Conservation (phyloP, 257 asterid genomes). For the Misopates orontium region DNA sequence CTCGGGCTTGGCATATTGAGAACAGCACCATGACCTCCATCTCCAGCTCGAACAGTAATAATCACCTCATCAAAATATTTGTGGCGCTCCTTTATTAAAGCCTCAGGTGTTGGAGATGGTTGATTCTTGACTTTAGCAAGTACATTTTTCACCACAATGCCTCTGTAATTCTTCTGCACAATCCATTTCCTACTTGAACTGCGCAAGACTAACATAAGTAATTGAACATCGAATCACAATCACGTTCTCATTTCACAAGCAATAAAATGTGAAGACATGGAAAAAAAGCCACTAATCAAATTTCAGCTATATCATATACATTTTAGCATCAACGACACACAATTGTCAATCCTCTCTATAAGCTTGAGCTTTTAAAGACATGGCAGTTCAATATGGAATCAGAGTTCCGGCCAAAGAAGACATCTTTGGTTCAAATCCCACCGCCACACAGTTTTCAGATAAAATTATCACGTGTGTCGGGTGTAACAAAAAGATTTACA, state of each 20-base stretch:
- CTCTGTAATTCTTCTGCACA: slow-evolving; percentile 21
- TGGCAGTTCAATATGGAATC: too few species aligned
- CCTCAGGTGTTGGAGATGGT: slow-evolving; percentile 53
- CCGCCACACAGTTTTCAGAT: too few species aligned
- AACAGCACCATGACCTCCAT: slow-evolving; percentile 89
- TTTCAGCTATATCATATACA: not conserved
- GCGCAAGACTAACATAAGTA: slow-evolving; percentile 14
- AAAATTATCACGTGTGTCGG: too few species aligned
- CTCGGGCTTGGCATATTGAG: slow-evolving; percentile 60
- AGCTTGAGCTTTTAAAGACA: too few species aligned
- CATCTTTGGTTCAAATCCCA: too few species aligned
- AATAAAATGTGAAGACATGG: not conserved
- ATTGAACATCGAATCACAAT: slow-evolving; percentile 2
- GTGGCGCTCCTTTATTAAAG: slow-evolving; percentile 66
- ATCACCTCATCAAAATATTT: slow-evolving; percentile 86
- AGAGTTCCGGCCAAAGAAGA: too few species aligned
- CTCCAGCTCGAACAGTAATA: slow-evolving; percentile 86
- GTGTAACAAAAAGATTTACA: too few species aligned
- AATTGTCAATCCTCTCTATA: too few species aligned
- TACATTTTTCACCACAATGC: slow-evolving; percentile 37
- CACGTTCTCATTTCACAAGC: not conserved
- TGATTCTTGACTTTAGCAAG: slow-evolving; percentile 52
- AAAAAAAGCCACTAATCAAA: not conserved
- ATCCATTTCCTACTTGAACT: slow-evolving; percentile 32
- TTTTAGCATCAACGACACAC: not conserved